Conservation (phyloP, 176 grass and related monocot genomes). For the Phyllostachys edulis region DNA sequence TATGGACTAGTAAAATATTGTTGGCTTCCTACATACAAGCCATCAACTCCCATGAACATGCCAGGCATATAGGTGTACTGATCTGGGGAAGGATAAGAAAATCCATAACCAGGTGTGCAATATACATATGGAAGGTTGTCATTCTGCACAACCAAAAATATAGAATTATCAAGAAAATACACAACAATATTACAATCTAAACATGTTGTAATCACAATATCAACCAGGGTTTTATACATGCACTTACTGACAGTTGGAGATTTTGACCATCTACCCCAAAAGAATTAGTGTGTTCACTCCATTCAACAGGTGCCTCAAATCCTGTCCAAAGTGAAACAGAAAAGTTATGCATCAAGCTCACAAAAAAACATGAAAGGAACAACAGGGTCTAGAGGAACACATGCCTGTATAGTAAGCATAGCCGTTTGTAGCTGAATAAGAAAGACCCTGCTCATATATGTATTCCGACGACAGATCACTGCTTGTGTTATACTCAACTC, state of each 20-base stretch:
- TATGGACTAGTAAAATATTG: slow-evolving; percentile 51
- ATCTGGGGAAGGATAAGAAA: slow-evolving; percentile 50
- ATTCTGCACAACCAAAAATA: slow-evolving; percentile 48
- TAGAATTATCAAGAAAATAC: slow-evolving; percentile 5
- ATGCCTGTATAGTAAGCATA: slow-evolving; percentile 65
- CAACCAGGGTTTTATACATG: slow-evolving; percentile 21
- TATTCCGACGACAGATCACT: slow-evolving; percentile 42
- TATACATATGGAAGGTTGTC: slow-evolving; percentile 63
- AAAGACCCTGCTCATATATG: slow-evolving; percentile 55
- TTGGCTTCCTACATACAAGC: slow-evolving; percentile 38
- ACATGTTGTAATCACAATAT: background rate
- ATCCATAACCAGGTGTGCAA: slow-evolving; percentile 70
- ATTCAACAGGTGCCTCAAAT: slow-evolving; percentile 55
- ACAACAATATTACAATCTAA: slow-evolving; percentile 3
- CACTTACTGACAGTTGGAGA: slow-evolving; percentile 41
- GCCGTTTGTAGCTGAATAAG: slow-evolving; percentile 50
- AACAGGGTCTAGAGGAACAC: background rate
- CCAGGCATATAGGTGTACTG: slow-evolving; percentile 53
- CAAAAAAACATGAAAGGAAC: background rate
- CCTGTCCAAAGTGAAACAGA: slow-evolving; percentile 34
- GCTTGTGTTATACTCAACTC: slow-evolving; percentile 49
- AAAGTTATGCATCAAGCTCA: background rate
- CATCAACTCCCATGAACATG: slow-evolving; percentile 42
- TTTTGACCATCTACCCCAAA: slow-evolving; percentile 66
- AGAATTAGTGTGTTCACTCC: slow-evolving; percentile 45